These are phyloP conservation scores for Dissophora ornata DNA, from an alignment of 192 early-diverging fungal species.

Conservation along the genomic window DNA sequence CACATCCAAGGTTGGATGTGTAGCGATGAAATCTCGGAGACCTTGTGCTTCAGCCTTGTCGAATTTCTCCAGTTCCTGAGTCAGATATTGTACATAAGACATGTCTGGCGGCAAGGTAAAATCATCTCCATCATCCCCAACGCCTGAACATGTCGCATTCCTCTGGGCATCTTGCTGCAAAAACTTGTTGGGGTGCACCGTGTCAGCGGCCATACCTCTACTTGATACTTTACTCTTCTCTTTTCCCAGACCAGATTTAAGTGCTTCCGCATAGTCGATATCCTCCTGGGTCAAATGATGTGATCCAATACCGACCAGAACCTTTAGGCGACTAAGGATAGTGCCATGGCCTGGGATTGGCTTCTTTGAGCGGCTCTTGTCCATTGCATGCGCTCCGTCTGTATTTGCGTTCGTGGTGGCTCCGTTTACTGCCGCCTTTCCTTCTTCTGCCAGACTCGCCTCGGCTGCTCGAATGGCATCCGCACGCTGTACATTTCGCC, in stretches of 20 bases:
- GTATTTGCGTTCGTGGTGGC: not conserved
- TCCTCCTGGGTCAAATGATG: constrained; percentile 23
- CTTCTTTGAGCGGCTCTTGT: not conserved
- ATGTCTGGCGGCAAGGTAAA: constrained; percentile 26
- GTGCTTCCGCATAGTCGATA: constrained; percentile 37
- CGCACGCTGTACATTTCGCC: constrained; percentile 32
- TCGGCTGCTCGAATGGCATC: constrained; percentile 41
- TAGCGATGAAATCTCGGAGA: constrained; percentile 43
- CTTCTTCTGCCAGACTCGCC: constrained; percentile 17
- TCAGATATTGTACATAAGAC: constrained; percentile 44
- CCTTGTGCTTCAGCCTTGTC: constrained; percentile 48
- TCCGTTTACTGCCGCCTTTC: constrained; percentile 10
- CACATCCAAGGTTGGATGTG: constrained; percentile 48
- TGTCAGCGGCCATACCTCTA: not conserved
- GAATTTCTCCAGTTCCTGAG: constrained; percentile 42
- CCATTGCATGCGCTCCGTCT: not conserved
- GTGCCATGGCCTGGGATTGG: too few species aligned
- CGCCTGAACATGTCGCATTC: constrained; percentile 19
- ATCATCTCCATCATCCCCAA: constrained; percentile 22
- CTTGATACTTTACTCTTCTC: constrained; percentile 10
- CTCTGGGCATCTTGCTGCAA: constrained; percentile 9
- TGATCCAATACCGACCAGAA: constrained; percentile 12
- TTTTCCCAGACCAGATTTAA: constrained; percentile 19
- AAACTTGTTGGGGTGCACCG: constrained; percentile 24
- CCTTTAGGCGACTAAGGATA: constrained; percentile 11